A percentile compares a stretch with the other conserved stretches of the same genome.
Evolutionary conservation across 805 yeast genomes (phyloP).

Genomic region (Starmerella stellata): DNA sequence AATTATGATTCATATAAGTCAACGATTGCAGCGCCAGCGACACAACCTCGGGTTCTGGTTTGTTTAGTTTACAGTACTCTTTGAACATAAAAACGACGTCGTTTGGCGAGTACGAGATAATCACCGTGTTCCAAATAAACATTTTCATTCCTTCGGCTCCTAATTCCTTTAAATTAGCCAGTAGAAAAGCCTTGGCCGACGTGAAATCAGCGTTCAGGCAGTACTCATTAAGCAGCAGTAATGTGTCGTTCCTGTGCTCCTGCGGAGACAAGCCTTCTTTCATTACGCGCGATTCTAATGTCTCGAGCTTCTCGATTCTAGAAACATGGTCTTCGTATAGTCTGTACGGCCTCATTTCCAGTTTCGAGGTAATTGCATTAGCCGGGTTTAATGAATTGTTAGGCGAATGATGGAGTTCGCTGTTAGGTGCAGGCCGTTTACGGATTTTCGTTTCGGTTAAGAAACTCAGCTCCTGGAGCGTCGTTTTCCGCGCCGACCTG

Average conservation of each 20-base stretch:
- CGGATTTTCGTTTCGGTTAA: neutral
- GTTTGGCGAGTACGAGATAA: constrained; percentile 8
- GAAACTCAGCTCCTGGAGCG: neutral
- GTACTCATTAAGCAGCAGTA: constrained; percentile 8
- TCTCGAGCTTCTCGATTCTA: no score
- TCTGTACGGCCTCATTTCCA: neutral
- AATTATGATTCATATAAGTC: constrained; percentile 9
- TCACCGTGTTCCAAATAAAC: constrained; percentile 8
- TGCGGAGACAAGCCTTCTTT: neutral
- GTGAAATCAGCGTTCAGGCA: constrained; percentile 14
- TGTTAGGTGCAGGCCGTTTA: neutral
- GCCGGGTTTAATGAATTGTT: neutral
- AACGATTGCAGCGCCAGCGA: constrained; percentile 11
- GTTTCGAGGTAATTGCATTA: neutral
- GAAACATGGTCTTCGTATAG: neutral
- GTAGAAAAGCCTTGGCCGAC: constrained; percentile 13
- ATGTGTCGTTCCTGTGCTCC: neutral
- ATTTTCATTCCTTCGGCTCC: constrained; percentile 6
- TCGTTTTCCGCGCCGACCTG: neutral
- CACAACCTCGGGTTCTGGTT: constrained; percentile 4
- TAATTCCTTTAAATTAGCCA: constrained; percentile 5
- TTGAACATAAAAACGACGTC: constrained; percentile 8
- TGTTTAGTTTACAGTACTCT: neutral
- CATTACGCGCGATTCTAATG: neutral
- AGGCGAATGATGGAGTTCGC: neutral